Evolutionary conservation across 2,329 filamentous ascomycete species (phyloP).

Genomic region (Botrytis tulipae): DNA sequence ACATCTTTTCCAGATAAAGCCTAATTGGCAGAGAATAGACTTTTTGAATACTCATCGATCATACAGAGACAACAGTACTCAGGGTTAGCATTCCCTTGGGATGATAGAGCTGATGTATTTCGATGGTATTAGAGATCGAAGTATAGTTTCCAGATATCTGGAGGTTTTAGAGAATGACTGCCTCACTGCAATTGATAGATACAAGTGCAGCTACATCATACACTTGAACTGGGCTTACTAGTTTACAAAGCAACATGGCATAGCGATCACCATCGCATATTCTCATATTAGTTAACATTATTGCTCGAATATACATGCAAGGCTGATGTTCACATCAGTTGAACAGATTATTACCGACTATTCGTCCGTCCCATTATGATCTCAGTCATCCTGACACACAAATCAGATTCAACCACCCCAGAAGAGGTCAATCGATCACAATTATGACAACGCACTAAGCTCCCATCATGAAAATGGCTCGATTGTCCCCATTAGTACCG

Average conservation of each 20-base stretch:
- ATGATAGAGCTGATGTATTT: neutral
- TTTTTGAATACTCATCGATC: neutral
- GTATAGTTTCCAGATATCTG: neutral
- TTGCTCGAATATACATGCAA: neutral
- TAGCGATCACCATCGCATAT: neutral
- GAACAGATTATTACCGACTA: neutral
- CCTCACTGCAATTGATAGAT: neutral
- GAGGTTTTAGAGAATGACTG: no score
- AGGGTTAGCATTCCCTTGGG: neutral
- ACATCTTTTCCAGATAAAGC: neutral
- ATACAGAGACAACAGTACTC: neutral
- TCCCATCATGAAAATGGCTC: slow-evolving; percentile 12
- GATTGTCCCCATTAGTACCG: neutral
- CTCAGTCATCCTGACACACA: neutral
- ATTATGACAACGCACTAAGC: neutral
- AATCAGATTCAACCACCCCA: no score
- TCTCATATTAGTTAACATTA: neutral
- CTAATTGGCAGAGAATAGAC: neutral
- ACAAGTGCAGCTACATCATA: neutral
- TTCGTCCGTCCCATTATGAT: neutral
- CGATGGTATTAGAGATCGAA: neutral
- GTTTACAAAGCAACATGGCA: neutral
- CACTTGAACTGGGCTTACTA: neutral
- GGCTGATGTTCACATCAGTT: neutral
- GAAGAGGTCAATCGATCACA: neutral